These are phyloP conservation scores for Salmacisia buchloeana DNA, from an alignment of 1,284 basidiomycete genomes.

Conservation along the genomic window DNA sequence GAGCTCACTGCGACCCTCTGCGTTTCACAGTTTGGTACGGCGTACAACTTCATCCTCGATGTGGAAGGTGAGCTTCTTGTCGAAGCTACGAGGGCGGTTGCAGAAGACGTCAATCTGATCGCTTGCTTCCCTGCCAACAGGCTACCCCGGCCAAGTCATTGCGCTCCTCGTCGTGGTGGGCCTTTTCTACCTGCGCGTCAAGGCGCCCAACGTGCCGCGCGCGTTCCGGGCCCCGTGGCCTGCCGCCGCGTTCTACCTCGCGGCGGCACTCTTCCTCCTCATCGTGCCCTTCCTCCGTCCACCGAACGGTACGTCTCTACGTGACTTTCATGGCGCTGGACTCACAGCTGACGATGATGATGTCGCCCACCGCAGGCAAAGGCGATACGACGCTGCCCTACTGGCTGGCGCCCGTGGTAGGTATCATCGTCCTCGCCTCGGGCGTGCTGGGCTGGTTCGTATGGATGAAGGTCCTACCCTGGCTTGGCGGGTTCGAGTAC, in stretches of 20 bases:
- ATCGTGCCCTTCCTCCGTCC: slow-evolving; percentile 6
- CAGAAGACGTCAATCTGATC: background rate
- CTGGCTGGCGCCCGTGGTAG: slow-evolving; percentile 6
- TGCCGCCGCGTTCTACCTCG: slow-evolving; percentile 1
- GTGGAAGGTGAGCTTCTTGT: background rate
- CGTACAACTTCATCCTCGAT: slow-evolving; percentile 54
- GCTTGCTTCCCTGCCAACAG: background rate
- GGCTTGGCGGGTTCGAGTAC: slow-evolving; percentile 4
- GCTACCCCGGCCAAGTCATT: background rate
- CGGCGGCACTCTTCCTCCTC: slow-evolving; percentile 3
- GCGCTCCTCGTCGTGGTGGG: background rate
- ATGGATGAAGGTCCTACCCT: background rate
- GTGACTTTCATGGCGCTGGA: background rate
- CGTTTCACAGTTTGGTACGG: background rate
- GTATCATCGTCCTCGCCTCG: background rate
- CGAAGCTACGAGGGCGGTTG: background rate
- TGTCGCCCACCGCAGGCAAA: background rate
- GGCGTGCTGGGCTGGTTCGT: slow-evolving; percentile 7
- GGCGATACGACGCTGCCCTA: slow-evolving; percentile 4
- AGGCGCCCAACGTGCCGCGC: background rate
- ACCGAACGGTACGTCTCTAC: background rate
- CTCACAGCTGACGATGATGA: background rate
- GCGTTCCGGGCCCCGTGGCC: slow-evolving; percentile 1
- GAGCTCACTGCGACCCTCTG: background rate
- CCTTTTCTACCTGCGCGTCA: background rate